A percentile compares a stretch with the other conserved stretches of the same genome.
Evolutionary conservation across 2,329 filamentous ascomycete species (phyloP).

Genomic region (Didymella glomerata): DNA sequence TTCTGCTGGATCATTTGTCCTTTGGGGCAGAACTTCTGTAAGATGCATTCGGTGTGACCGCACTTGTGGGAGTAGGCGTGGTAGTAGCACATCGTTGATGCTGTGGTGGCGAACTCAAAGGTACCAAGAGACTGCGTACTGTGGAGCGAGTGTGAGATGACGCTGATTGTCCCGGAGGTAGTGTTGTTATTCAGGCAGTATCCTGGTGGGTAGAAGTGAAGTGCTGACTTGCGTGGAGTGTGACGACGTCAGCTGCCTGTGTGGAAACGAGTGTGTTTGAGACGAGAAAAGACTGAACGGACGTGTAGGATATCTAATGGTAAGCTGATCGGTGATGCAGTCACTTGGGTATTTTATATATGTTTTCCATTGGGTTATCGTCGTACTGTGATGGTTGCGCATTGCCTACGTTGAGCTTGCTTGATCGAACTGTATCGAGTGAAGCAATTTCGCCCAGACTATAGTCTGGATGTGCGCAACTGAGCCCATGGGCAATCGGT

Average conservation of each 20-base stretch:
- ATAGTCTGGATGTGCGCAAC: conserved; percentile 25
- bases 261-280: not conserved
- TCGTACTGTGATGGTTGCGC: not conserved
- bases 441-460: conserved; percentile 23
- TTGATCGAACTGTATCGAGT: conserved; percentile 28
- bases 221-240: not conserved
- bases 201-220: not conserved
- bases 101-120: not conserved
- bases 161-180: not conserved
- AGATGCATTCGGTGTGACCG: conserved; percentile 54
- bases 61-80: conserved; percentile 58
- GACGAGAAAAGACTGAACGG: not conserved
- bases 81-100: conserved; percentile 56
- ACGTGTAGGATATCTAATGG: not conserved
- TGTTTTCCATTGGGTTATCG: not conserved
- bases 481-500: conserved; percentile 20
- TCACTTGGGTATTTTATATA: not conserved
- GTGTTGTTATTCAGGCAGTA: not conserved
- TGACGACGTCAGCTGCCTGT: conserved; percentile 6
- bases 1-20: conserved; percentile 46
- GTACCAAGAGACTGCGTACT: no score
- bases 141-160: no score
- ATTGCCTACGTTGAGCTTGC: conserved; percentile 1
- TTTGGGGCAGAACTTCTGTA: conserved; percentile 41
- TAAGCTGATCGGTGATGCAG: not conserved